These are phyloP conservation scores for Agrocybe pediades DNA, from an alignment of 768 basidiomycete species.

Conservation along the genomic window DNA sequence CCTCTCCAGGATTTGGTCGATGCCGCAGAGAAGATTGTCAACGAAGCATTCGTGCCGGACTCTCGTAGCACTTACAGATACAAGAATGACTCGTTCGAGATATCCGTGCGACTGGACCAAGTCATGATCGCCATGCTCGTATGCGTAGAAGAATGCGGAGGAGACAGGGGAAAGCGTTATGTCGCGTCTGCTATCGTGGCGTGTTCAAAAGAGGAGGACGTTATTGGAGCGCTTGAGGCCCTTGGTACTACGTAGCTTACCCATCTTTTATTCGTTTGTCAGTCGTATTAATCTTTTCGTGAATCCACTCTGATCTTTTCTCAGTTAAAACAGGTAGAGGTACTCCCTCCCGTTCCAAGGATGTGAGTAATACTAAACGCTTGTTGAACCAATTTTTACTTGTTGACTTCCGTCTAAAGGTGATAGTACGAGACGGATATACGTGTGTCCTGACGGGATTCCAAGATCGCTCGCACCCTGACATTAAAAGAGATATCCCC, in stretches of 20 bases:
- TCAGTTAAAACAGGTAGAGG: slow-evolving; percentile 13
- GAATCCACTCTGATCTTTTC: not conserved
- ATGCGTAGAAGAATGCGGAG: slow-evolving; percentile 19
- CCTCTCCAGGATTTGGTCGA: slow-evolving; percentile 11
- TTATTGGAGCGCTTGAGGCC: slow-evolving; percentile 10
- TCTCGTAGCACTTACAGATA: slow-evolving; percentile 3
- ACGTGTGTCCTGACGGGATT: slow-evolving; percentile 13
- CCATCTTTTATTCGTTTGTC: slow-evolving; percentile 17
- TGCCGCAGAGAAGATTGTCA: too few species aligned
- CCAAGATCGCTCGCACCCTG: slow-evolving; percentile 9
- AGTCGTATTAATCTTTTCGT: slow-evolving; percentile 2
- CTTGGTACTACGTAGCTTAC: too few species aligned
- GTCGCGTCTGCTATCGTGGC: too few species aligned
- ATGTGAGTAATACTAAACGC: slow-evolving; percentile 3
- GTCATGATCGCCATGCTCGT: too few species aligned
- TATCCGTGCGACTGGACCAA: slow-evolving; percentile 14
- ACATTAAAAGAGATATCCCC: not conserved
- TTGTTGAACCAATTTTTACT: not conserved
- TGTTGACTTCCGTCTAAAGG: slow-evolving; percentile 9
- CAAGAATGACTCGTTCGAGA: not conserved
- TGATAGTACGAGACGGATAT: slow-evolving; percentile 13
- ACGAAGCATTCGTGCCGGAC: slow-evolving; percentile 14
- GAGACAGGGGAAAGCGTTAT: slow-evolving; percentile 17
- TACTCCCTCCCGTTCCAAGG: not conserved
- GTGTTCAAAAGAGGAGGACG: slow-evolving; percentile 13